Conservation (phyloP, 202 grass and related monocot species). For the Cymbopogon flexuosus region DNA sequence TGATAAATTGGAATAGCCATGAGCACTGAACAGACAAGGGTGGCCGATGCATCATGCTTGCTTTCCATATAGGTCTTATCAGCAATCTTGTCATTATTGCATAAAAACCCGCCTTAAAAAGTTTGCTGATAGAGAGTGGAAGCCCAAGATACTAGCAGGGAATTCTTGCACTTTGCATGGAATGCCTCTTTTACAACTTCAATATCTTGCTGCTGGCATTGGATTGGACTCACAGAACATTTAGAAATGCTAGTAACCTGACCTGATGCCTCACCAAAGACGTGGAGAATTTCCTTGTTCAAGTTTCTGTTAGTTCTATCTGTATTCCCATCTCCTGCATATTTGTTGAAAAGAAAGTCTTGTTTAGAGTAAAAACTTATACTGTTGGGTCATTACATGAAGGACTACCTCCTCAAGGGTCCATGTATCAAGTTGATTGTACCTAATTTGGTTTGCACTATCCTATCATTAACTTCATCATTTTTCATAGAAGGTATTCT, state of each 20-base stretch:
- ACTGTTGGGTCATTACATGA: not conserved
- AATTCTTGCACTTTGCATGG: not conserved
- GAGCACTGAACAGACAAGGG: not conserved
- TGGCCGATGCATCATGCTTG: not conserved
- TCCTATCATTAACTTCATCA: not conserved
- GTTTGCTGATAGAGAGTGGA: not conserved
- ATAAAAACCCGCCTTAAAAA: not conserved
- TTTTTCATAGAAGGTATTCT: not conserved
- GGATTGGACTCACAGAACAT: not conserved
- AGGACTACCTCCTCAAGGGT: not conserved
- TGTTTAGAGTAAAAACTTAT: constrained; percentile 14
- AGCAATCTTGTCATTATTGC: not conserved
- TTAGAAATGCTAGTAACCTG: not conserved
- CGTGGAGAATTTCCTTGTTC: not conserved
- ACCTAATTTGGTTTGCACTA: not conserved
- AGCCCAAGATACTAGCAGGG: not conserved
- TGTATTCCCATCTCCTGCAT: not conserved
- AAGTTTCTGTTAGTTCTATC: not conserved
- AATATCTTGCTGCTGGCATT: not conserved
- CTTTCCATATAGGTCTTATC: not conserved
- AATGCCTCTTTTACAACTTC: not conserved
- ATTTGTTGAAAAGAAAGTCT: not conserved
- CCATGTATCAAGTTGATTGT: constrained; percentile 22
- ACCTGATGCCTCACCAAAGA: not conserved
- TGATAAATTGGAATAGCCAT: not conserved